Evolutionary conservation across 2,329 filamentous ascomycete genomes (phyloP), one percentile per base, ranked within the genome.

Genomic region (Claviceps fusiformis): DNA sequence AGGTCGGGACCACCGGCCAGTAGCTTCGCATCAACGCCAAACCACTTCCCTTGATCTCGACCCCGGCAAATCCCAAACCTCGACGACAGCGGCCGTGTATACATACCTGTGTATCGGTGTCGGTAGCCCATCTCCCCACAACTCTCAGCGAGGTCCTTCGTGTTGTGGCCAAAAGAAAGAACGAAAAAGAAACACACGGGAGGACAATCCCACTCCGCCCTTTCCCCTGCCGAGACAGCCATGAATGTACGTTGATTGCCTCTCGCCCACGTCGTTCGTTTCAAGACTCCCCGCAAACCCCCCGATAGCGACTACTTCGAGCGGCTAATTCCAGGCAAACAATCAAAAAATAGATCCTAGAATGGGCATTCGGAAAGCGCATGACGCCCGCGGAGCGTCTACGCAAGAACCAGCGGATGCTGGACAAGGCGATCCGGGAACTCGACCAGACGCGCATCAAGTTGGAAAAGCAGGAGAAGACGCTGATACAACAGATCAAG

Each of bases 321-420:
- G 51, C 53, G 44, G 56, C 56, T 57, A 47, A 57, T n/a, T 46
- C 24, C 48, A 37, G 4, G 59, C 57, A 61, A 59, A 60, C 59
- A 61, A 10, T 15, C n/a, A n/a, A n/a, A 41, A 41, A 57, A 51
- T 48, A 96, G 89, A 89, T 97, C 68, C 81, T 98, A 59, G 93
- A 98, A 81, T 98, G 93, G 91, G 92, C 92, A 44, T 98, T 98
- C 68, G 93, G 93, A 62, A 97, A 96, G 81, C 93, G 93, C 72
- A 95, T 97, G 82, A 98, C 93, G 77, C 92, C 93, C 4, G 89
- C 90, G 29, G 87, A 93, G 79, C 86, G 88, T 70, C 77, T 92
- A 70, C 85, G 88, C 71, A 92, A 92, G 78, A 95, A 98, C 72
- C 93, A 97, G 74, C 83, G 93, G 64, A 90, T 93, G 62, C 84